phyloP scores from a whole-genome alignment of 1,284 basidiomycete genomes.

The Boletus smithii region DNA sequence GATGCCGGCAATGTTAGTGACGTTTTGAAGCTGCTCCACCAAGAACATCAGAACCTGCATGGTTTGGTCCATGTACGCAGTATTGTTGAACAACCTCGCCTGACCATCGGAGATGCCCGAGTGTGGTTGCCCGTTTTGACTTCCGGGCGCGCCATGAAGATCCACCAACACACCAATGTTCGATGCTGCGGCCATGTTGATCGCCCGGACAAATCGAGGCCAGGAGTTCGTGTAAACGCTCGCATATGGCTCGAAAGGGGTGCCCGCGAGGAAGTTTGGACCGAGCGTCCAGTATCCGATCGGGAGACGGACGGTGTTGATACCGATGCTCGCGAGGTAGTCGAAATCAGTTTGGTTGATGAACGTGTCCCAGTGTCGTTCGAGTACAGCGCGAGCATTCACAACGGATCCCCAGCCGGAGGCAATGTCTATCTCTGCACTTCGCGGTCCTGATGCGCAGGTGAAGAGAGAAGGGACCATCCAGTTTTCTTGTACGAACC shows the following conservation, averaged over 20 bases:
- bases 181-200: constrained; percentile 62
- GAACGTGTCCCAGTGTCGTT: constrained; percentile 79
- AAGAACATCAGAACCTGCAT: constrained; percentile 58
- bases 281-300: constrained; percentile 68
- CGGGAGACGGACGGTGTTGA: constrained; percentile 72
- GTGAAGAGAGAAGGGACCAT: constrained; percentile 70
- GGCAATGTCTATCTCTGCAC: constrained; percentile 55
- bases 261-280: constrained; percentile 38
- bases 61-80: constrained; percentile 55
- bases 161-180: constrained; percentile 23
- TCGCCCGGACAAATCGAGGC: constrained; percentile 56
- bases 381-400: constrained; percentile 54
- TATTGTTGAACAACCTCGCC: constrained; percentile 52
- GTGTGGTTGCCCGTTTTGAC: constrained; percentile 55
- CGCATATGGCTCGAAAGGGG: constrained; percentile 55
- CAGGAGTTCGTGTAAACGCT: constrained; percentile 66
- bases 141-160: constrained; percentile 54
- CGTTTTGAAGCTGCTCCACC: constrained; percentile 50
- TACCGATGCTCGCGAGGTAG: constrained; percentile 58
- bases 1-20: constrained; percentile 76
- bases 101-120: constrained; percentile 69
- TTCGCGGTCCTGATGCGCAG: constrained; percentile 54
- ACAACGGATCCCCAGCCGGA: constrained; percentile 44
- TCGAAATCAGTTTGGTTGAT: constrained; percentile 63
- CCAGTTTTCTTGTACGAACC: constrained; percentile 80